Percentiles rank a stretch among this genome's conserved stretches.
These are phyloP conservation scores for Scopulariopsis brevicaulis DNA, from an alignment of 2,329 filamentous ascomycete species.

Conservation along the genomic window DNA sequence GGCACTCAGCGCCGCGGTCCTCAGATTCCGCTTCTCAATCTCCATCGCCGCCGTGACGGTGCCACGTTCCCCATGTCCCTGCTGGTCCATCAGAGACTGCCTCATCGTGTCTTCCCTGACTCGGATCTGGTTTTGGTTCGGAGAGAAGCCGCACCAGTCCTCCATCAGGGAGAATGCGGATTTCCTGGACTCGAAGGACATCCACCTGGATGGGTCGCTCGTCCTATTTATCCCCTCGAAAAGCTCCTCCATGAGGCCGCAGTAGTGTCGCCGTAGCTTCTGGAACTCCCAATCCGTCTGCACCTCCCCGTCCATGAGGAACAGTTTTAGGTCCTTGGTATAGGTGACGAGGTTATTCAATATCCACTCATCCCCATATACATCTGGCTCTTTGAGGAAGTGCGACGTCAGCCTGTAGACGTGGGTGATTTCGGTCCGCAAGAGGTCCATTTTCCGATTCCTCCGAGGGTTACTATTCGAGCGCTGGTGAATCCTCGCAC, in stretches of 20 bases:
- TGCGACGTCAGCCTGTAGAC: slow-evolving; percentile 91
- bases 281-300: slow-evolving; percentile 94
- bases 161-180: slow-evolving; percentile 96
- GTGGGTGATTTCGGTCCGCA: slow-evolving; percentile 90
- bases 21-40: slow-evolving; percentile 88
- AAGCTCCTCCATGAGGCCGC: slow-evolving; percentile 82
- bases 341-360: slow-evolving; percentile 81
- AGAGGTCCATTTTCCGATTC: slow-evolving; percentile 72
- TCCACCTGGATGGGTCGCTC: slow-evolving; percentile 80
- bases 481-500: slow-evolving; percentile 75
- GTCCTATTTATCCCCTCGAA: slow-evolving; percentile 86
- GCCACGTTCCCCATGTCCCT: slow-evolving; percentile 62
- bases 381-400: slow-evolving; percentile 67
- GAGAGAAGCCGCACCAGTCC: slow-evolving; percentile 96
- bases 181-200: slow-evolving; percentile 93
- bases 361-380: slow-evolving; percentile 83
- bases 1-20: slow-evolving; percentile 81
- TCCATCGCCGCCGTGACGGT: slow-evolving; percentile 84
- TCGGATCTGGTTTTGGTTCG: slow-evolving; percentile 73
- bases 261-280: slow-evolving; percentile 84
- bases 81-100: slow-evolving; percentile 71
- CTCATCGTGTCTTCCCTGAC: slow-evolving; percentile 80
- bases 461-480: slow-evolving; percentile 72
- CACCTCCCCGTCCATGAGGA: slow-evolving; percentile 88
- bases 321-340: slow-evolving; percentile 84